Conservation (phyloP, 495 filamentous ascomycete genomes). For the Cenococcum geophilum region DNA sequence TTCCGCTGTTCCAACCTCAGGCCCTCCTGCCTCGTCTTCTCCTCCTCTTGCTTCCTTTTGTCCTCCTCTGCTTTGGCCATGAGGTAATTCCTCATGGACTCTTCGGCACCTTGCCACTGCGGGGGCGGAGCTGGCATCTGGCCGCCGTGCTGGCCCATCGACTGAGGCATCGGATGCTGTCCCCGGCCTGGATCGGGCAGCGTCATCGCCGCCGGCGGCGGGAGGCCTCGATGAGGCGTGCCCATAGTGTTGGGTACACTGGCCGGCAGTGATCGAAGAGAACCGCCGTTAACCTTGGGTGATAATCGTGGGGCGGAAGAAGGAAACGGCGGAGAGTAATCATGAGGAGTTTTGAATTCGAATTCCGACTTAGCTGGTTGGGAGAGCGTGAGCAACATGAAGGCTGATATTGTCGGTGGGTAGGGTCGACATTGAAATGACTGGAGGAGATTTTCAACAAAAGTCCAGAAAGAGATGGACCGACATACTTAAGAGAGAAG, state of each 20-base stretch:
- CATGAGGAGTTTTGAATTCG: conserved; percentile 63
- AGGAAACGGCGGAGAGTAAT: conserved; percentile 56
- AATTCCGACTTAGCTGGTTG: conserved; percentile 54
- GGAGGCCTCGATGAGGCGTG: conserved; percentile 68
- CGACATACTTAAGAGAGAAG: conserved; percentile 25
- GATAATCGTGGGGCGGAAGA: conserved; percentile 53
- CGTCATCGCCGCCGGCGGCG: conserved; percentile 67
- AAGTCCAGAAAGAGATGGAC: conserved; percentile 21
- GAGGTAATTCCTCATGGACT: conserved; percentile 77
- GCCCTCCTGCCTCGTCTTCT: conserved; percentile 83
- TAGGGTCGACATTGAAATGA: conserved; percentile 23
- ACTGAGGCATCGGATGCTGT: conserved; percentile 17
- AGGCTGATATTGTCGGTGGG: conserved; percentile 9
- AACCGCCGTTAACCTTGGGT: conserved; percentile 50
- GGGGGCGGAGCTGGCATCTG: conserved; percentile 63
- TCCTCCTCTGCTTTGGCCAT: conserved; percentile 81
- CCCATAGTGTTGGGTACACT: conserved; percentile 50
- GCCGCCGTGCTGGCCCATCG: conserved; percentile 36
- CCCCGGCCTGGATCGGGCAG: conserved; percentile 40
- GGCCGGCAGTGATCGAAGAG: conserved; percentile 41
- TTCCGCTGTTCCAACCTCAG: conserved; percentile 78
- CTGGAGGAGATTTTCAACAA: conserved; percentile 12
- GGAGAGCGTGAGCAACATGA: conserved; percentile 63
- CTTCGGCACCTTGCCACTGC: conserved; percentile 69
- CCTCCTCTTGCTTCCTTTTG: conserved; percentile 76